phyloP scores from a whole-genome alignment of 106 monocot genomes.

The Dendrobium huoshanense region DNA sequence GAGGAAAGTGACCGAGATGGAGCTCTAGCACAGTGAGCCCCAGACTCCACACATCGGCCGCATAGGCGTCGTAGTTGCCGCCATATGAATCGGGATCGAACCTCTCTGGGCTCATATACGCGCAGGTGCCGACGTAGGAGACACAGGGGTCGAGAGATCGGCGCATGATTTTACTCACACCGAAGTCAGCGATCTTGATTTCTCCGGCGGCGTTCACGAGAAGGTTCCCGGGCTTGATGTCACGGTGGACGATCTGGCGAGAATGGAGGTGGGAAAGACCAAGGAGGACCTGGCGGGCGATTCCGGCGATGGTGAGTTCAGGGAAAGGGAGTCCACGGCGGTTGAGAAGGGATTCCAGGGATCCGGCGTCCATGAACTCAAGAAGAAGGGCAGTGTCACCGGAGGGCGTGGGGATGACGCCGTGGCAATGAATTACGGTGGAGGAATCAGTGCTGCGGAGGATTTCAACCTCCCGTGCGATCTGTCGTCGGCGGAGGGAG shows the following conservation, averaged over 20 bases:
- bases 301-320: constrained; percentile 38
- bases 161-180: constrained; percentile 49
- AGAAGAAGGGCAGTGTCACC: constrained; percentile 45
- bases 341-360: constrained; percentile 22
- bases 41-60: constrained; percentile 78
- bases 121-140: constrained; percentile 75
- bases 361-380: constrained; percentile 41
- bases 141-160: constrained; percentile 43
- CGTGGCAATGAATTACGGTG: constrained; percentile 39
- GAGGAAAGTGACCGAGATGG: constrained; percentile 53
- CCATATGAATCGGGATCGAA: constrained; percentile 67
- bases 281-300: constrained; percentile 42
- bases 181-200: constrained; percentile 83
- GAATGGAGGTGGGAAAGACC: constrained; percentile 63
- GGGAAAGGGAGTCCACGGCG: constrained; percentile 18
- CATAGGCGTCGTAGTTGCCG: constrained; percentile 54
- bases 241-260: constrained; percentile 47
- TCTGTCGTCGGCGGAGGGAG: constrained; percentile 3
- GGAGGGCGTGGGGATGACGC: constrained; percentile 22
- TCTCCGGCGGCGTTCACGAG: constrained; percentile 36
- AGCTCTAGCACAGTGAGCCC: constrained; percentile 73
- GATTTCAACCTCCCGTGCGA: constrained; percentile 44
- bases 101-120: constrained; percentile 92
- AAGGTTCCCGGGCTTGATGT: constrained; percentile 50
- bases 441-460: constrained; percentile 55